Conservation (phyloP, 139 green algal genomes). For the Coelastrella sp. region DNA sequence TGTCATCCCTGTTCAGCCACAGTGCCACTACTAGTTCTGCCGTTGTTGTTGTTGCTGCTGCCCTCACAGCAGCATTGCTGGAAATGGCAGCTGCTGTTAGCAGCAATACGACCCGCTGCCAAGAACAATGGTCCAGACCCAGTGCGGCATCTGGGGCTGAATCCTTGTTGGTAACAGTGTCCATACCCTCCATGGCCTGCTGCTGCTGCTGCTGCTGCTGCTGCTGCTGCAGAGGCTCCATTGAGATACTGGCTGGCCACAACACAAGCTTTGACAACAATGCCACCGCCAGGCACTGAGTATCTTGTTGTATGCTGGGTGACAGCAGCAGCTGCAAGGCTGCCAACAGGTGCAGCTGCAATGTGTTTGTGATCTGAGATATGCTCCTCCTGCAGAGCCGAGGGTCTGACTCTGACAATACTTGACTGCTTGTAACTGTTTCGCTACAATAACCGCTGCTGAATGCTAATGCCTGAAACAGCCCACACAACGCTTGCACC, state of each 20-base stretch:
- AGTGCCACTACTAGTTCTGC: neutral
- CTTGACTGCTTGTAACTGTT: too few relatives aligned
- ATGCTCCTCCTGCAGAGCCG: too few relatives aligned
- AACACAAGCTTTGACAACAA: neutral
- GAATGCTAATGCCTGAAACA: neutral
- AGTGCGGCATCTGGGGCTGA: neutral
- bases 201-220: neutral
- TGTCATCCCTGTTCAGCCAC: neutral
- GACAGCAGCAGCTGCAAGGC: neutral
- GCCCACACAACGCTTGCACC: neutral
- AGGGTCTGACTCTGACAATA: too few relatives aligned
- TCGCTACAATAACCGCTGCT: too few relatives aligned
- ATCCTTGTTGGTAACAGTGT: neutral
- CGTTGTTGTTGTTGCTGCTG: neutral
- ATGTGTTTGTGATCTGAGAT: neutral
- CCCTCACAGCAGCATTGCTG: neutral
- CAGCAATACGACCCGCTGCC: neutral
- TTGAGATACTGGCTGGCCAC: neutral
- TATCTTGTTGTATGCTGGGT: neutral
- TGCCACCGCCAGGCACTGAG: neutral
- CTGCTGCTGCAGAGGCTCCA: slow-evolving; percentile 1
- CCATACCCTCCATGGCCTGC: neutral
- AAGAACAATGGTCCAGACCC: neutral
- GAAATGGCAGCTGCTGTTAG: neutral
- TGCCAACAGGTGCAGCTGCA: neutral